These are phyloP conservation scores for Aurifilum marmelostoma DNA, from an alignment of 2,329 filamentous ascomycete species.

Conservation along the genomic window DNA sequence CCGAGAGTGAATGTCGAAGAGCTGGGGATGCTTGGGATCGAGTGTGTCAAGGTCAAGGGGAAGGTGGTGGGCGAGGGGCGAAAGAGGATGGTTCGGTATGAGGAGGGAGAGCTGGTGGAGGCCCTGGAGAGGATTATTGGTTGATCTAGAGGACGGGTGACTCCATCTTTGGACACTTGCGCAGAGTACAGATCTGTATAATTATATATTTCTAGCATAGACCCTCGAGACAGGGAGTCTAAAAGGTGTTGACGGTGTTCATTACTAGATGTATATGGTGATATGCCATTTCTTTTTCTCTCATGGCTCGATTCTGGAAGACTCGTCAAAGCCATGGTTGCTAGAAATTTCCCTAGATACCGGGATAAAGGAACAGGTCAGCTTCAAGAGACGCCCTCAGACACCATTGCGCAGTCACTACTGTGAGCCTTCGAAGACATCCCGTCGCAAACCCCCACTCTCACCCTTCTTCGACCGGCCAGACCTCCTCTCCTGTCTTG, in stretches of 20 bases:
- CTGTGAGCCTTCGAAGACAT: background rate
- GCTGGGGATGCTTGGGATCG: constrained; percentile 71
- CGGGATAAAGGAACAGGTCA: background rate
- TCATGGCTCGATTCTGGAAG: background rate
- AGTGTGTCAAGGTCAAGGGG: constrained; percentile 77
- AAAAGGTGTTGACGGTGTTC: background rate
- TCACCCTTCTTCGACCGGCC: background rate
- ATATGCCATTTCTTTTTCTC: background rate
- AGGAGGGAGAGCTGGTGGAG: constrained; percentile 72
- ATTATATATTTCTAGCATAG: background rate
- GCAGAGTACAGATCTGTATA: background rate
- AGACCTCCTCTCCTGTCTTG: background rate
- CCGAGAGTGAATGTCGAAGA: constrained; percentile 71
- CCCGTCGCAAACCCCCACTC: background rate
- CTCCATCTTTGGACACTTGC: too few species aligned
- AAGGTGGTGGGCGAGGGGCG: constrained; percentile 54
- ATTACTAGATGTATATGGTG: background rate
- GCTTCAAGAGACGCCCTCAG: background rate
- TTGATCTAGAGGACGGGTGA: background rate
- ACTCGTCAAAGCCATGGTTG: background rate
- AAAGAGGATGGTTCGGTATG: constrained; percentile 66
- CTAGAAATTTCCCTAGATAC: background rate
- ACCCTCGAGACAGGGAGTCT: background rate
- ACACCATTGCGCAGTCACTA: background rate
- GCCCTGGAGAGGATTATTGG: constrained; percentile 52